These are phyloP conservation scores for Komagataella pastoris DNA, from an alignment of 805 yeast species.

Conservation along the genomic window DNA sequence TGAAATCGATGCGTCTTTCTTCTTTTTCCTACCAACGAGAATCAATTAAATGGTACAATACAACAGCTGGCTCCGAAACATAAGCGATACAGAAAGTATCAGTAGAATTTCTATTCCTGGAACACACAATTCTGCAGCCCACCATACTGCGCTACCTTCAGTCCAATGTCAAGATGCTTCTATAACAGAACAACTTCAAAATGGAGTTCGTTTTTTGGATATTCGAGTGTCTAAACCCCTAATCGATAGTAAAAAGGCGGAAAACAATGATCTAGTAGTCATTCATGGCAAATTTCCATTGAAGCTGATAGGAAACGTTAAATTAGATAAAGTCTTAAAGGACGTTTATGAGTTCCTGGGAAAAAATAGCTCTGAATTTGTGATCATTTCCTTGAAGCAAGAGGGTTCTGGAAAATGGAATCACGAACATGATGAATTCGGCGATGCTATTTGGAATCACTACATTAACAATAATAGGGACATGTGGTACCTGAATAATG, in stretches of 20 bases:
- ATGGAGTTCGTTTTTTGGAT: conserved; percentile 71
- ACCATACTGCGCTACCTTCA: conserved; percentile 26
- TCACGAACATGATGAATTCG: conserved; percentile 40
- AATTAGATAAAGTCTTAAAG: conserved; percentile 34
- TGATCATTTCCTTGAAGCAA: conserved; percentile 56
- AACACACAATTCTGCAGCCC: conserved; percentile 78
- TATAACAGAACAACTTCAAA: conserved; percentile 45
- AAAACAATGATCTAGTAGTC: conserved; percentile 39
- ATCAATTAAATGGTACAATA: conserved; percentile 6
- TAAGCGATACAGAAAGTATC: conserved; percentile 36
- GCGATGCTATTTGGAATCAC: conserved; percentile 42
- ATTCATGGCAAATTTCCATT: conserved; percentile 73
- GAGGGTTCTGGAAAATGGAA: conserved; percentile 64
- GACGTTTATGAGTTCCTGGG: conserved; percentile 48
- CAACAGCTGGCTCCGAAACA: conserved; percentile 35
- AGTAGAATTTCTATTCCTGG: conserved; percentile 59
- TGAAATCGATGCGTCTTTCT: background rate
- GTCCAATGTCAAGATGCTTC: conserved; percentile 64
- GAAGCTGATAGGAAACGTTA: conserved; percentile 39
- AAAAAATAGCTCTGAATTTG: conserved; percentile 41
- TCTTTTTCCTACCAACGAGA: background rate
- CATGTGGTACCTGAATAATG: conserved; percentile 45
- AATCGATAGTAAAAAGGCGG: conserved; percentile 21
- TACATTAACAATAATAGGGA: conserved; percentile 36
- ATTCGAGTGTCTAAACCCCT: conserved; percentile 49